phyloP scores from a whole-genome alignment of 805 yeast species.

The Naumovozyma dairenensis region DNA sequence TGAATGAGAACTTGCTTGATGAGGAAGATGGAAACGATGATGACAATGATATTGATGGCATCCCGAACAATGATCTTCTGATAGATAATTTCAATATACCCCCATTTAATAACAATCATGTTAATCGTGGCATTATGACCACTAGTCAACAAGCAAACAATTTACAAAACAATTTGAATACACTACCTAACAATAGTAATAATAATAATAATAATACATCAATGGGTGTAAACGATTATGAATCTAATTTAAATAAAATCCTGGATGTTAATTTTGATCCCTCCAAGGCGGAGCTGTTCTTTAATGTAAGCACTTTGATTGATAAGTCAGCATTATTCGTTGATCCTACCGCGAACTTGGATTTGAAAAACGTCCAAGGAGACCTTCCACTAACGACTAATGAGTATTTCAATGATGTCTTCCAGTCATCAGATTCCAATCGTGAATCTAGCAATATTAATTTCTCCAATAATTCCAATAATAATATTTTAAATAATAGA shows the following conservation, averaged over 20 bases:
- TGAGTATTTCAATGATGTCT: slow-evolving; percentile 20
- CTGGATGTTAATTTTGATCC: slow-evolving; percentile 2
- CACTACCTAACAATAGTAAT: neutral
- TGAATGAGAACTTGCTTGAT: neutral
- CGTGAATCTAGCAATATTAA: neutral
- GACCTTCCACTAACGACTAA: slow-evolving; percentile 13
- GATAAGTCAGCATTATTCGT: slow-evolving; percentile 23
- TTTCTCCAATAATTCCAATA: slow-evolving; percentile 1
- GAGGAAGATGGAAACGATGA: neutral
- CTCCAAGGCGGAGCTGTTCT: neutral
- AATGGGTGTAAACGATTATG: neutral
- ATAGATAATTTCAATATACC: neutral
- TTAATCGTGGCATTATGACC: neutral
- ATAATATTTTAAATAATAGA: neutral
- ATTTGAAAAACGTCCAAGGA: slow-evolving; percentile 13
- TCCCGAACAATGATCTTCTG: neutral
- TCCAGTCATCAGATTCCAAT: slow-evolving; percentile 3
- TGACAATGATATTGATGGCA: neutral
- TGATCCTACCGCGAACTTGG: slow-evolving; percentile 12
- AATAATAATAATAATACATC: neutral
- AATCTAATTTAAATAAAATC: neutral
- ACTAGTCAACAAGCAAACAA: neutral
- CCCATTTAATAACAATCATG: slow-evolving; percentile 2
- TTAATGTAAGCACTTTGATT: slow-evolving; percentile 24
- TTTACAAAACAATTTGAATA: neutral